Evolutionary conservation across 208 protist genomes (phyloP).

Genomic region (Zelonia costaricensis): DNA sequence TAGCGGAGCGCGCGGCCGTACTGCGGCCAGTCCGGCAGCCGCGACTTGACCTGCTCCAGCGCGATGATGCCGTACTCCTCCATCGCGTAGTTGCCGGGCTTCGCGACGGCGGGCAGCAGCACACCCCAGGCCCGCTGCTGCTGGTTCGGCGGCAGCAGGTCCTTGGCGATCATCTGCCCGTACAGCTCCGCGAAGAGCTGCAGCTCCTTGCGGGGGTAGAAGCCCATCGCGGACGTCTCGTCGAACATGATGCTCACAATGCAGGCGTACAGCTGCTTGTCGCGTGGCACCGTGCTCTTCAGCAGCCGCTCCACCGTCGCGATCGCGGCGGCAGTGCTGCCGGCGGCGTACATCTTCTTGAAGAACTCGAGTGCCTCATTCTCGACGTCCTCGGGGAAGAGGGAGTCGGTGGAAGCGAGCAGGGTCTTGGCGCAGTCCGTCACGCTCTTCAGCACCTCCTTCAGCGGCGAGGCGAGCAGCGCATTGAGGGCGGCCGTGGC

Average conservation of each 20-base stretch:
- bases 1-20: slow-evolving; percentile 84
- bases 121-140: slow-evolving; percentile 78
- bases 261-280: slow-evolving; percentile 86
- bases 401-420: slow-evolving; percentile 73
- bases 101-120: slow-evolving; percentile 93
- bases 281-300: slow-evolving; percentile 61
- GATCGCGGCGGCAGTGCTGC: slow-evolving; percentile 55
- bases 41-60: slow-evolving; percentile 94
- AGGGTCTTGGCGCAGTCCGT: slow-evolving; percentile 71
- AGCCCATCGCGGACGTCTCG: slow-evolving; percentile 64
- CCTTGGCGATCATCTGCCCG: slow-evolving; percentile 83
- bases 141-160: slow-evolving; percentile 70
- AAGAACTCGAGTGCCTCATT: slow-evolving; percentile 85
- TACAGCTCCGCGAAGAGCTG: slow-evolving; percentile 81
- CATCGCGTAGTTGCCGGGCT: slow-evolving; percentile 87
- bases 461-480: slow-evolving; percentile 73
- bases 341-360: slow-evolving; percentile 79
- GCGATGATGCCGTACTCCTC: slow-evolving; percentile 97
- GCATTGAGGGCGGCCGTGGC: slow-evolving; percentile 82
- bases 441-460: slow-evolving; percentile 75
- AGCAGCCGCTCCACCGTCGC: slow-evolving; percentile 58
- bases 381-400: slow-evolving; percentile 85
- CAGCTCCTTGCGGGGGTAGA: slow-evolving; percentile 84
- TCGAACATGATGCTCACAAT: slow-evolving; percentile 90
- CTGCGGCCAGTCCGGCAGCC: slow-evolving; percentile 97